Percentiles rank a stretch among this genome's conserved stretches.
phyloP scores from a whole-genome alignment of 306 rosid species.

The Medicago arabica region DNA sequence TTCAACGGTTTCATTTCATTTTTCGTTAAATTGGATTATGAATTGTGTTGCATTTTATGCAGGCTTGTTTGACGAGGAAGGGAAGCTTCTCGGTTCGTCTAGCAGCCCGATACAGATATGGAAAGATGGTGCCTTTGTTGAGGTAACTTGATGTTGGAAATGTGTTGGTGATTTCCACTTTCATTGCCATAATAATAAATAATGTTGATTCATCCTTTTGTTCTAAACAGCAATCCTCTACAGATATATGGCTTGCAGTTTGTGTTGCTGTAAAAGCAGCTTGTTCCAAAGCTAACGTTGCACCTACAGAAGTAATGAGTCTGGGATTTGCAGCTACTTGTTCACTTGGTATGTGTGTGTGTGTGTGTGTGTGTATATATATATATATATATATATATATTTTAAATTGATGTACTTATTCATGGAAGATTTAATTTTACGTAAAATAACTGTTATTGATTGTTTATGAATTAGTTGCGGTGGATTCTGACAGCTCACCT shows the following conservation, averaged over 20 bases:
- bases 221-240: constrained; percentile 90
- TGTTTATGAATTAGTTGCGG: constrained; percentile 65
- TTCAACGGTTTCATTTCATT: not conserved
- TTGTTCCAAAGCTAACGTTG: constrained; percentile 72
- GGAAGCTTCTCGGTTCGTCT: constrained; percentile 91
- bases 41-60: constrained; percentile 6
- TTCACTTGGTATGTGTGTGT: constrained; percentile 92
- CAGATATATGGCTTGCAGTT: constrained; percentile 97
- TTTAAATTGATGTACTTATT: not conserved
- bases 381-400: no score
- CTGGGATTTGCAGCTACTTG: constrained; percentile 97
- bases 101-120: constrained; percentile 96
- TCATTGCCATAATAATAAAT: constrained; percentile 1
- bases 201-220: constrained; percentile 43
- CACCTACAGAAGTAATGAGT: constrained; percentile 74
- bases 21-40: not conserved
- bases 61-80: constrained; percentile 84
- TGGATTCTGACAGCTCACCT: constrained; percentile 91
- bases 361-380: no score
- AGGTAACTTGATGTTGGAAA: constrained; percentile 59
- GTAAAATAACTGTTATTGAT: constrained; percentile 19
- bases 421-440: constrained; percentile 12
- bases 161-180: constrained; percentile 14
- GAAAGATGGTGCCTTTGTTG: constrained; percentile 77
- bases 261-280: constrained; percentile 88